A percentile compares a stretch with the other conserved stretches of the same genome.
These are phyloP conservation scores for Polyporus arcularius DNA, from an alignment of 768 basidiomycete genomes.

Conservation along the genomic window DNA sequence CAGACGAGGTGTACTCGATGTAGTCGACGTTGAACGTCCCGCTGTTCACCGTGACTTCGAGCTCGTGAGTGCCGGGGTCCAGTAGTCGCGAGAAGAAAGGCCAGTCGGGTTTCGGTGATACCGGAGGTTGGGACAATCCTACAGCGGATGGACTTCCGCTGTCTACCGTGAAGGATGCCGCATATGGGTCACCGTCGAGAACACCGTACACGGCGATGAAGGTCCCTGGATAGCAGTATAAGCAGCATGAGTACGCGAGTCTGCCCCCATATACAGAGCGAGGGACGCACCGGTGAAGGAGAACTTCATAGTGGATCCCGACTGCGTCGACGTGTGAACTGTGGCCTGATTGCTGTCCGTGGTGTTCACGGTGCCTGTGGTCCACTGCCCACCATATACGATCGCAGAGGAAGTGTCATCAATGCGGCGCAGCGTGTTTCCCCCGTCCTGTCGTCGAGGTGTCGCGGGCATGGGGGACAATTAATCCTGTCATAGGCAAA, in stretches of 20 bases:
- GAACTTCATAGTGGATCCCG: slow-evolving; percentile 17
- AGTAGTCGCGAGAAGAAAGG: slow-evolving; percentile 17
- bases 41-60: slow-evolving; percentile 9
- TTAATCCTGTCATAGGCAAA: background rate
- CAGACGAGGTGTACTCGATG: slow-evolving; percentile 10
- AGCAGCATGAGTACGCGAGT: background rate
- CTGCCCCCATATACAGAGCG: no score
- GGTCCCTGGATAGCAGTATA: slow-evolving; percentile 9
- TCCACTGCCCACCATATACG: slow-evolving; percentile 9
- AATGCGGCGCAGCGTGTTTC: slow-evolving; percentile 11
- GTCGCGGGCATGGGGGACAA: background rate
- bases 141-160: background rate
- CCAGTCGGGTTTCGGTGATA: background rate
- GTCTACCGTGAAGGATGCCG: slow-evolving; percentile 12
- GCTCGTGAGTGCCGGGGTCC: slow-evolving; percentile 10
- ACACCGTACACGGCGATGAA: slow-evolving; percentile 18
- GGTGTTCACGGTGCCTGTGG: background rate
- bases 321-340: slow-evolving; percentile 8
- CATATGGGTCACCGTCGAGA: background rate
- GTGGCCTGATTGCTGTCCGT: background rate
- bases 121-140: background rate
- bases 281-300: slow-evolving; percentile 16
- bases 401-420: slow-evolving; percentile 13
- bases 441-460: background rate
- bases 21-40: slow-evolving; percentile 16